Base-by-base conservation (phyloP, 75 land plant genomes). In the Cunninghamia lanceolata region DNA sequence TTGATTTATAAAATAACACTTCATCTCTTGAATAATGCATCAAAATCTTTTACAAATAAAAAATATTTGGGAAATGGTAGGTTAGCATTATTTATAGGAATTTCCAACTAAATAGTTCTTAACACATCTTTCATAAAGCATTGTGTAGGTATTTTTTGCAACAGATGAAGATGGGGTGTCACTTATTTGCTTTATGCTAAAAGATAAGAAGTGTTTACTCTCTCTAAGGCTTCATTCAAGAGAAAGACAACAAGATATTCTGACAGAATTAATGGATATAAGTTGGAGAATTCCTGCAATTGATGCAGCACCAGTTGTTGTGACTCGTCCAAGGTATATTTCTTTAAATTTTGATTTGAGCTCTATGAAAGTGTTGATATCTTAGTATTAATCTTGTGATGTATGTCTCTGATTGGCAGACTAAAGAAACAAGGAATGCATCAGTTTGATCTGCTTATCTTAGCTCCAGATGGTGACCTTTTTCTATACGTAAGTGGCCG, bases 271-370 rank as follows among this genome's bases (percentile, higher is more conserved):
- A 73, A 87, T 90, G 47, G 92, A 93, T 77, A 84, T 92, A 78
- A 95, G 96, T 80, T 97, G 97, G 97, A 97, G 91, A 73, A 90
- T 95, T 78, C 88, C 92, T 73, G 99, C 99, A 35, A 82, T 94
- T 88, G 95, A 92, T 63, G 99, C 99, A 86, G 96, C 93, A 13
- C 93, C 99, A 47, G 93, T 98, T 52, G 85, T 86, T 80, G 95
- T 96, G 45, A 95, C 96, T 79, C 97, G 95, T 28, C 96, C 97
- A 82, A 93, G 95, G 99, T 97, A 71, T 39, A 6, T 28, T 70
- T 38, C 63, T 45, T 19, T 36, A 30, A 71, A 17, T 83, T 28
- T n/a, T 70, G 28, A 40, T 56, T 59, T 40, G 11, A 83, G 63
- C 40, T 52, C n/a, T 35, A 83, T 50, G 6, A 83, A 34, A 52